phyloP scores from a whole-genome alignment of 352 stramenopile species.

The Pythium sp. region DNA sequence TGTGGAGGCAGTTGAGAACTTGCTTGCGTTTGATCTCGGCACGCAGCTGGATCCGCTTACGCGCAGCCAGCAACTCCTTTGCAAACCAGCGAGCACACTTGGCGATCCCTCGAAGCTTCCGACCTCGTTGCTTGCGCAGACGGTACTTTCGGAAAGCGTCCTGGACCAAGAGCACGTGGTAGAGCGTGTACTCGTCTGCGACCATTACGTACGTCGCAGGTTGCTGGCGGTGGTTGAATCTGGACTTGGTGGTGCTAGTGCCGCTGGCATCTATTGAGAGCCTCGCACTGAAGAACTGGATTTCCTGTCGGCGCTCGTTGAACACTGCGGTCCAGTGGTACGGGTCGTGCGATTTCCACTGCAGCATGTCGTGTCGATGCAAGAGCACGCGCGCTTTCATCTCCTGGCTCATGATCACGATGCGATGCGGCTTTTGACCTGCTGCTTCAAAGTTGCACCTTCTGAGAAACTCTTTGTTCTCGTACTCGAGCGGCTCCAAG shows the following conservation, averaged over 20 bases:
- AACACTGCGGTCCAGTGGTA: slow-evolving; percentile 57
- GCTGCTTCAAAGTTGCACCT: slow-evolving; percentile 21
- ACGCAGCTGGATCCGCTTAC: slow-evolving; percentile 21
- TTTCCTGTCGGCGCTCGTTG: slow-evolving; percentile 45
- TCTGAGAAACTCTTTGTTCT: slow-evolving; percentile 29
- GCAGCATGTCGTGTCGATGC: slow-evolving; percentile 20
- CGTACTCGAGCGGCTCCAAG: slow-evolving; percentile 56
- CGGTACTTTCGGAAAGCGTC: slow-evolving; percentile 49
- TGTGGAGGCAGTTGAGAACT: slow-evolving; percentile 51
- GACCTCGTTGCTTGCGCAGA: slow-evolving; percentile 19
- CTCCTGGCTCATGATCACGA: slow-evolving; percentile 39
- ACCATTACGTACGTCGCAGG: slow-evolving; percentile 53
- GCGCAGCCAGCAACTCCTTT: slow-evolving; percentile 24
- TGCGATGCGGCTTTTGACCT: slow-evolving; percentile 25
- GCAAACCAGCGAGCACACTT: slow-evolving; percentile 27
- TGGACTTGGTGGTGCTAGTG: not conserved
- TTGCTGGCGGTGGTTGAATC: slow-evolving; percentile 10
- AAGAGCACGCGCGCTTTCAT: slow-evolving; percentile 34
- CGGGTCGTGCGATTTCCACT: slow-evolving; percentile 28
- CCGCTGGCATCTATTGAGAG: slow-evolving; percentile 1
- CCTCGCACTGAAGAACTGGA: slow-evolving; percentile 53
- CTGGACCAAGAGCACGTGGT: slow-evolving; percentile 68
- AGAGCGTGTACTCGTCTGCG: slow-evolving; percentile 51
- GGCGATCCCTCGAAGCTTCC: slow-evolving; percentile 31
- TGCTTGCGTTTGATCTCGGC: slow-evolving; percentile 29